Conservation (phyloP, 228 moss, liverwort and hornwort genomes). For the Sphagnum fallax region DNA sequence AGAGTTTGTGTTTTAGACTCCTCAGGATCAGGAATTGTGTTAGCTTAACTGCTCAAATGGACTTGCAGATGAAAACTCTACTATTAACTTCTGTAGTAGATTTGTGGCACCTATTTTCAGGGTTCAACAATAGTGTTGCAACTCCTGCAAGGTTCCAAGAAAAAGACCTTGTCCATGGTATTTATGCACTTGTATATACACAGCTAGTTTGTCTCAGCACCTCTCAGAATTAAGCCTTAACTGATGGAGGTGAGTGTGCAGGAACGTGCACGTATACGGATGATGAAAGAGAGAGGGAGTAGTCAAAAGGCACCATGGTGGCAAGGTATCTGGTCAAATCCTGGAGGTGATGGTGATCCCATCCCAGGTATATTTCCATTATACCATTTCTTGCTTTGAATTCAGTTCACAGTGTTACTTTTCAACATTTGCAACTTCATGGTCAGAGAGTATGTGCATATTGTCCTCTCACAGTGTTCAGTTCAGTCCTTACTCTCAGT, state of each 20-base stretch:
- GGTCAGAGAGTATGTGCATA: background rate
- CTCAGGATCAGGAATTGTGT: background rate
- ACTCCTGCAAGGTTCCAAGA: background rate
- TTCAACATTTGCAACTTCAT: background rate
- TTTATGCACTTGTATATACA: background rate
- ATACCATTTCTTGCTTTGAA: background rate
- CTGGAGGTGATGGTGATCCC: slow-evolving; percentile 39
- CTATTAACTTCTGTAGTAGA: background rate
- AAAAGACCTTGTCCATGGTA: background rate
- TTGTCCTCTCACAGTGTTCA: background rate
- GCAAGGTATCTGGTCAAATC: slow-evolving; percentile 57
- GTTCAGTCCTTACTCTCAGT: background rate
- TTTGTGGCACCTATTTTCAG: too few relatives aligned
- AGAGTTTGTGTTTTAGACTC: background rate
- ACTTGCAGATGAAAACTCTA: background rate
- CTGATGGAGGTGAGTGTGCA: slow-evolving; percentile 10
- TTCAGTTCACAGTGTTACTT: background rate
- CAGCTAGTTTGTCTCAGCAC: too few relatives aligned
- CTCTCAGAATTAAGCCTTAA: background rate
- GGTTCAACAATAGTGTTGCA: background rate
- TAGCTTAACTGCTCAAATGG: background rate
- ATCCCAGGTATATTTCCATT: slow-evolving; percentile 27
- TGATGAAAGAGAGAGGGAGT: slow-evolving; percentile 87
- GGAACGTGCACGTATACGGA: slow-evolving; percentile 74
- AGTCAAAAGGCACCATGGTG: slow-evolving; percentile 62